phyloP scores from a whole-genome alignment of 1,139 yeast species.

The Geotrichum reessii region DNA sequence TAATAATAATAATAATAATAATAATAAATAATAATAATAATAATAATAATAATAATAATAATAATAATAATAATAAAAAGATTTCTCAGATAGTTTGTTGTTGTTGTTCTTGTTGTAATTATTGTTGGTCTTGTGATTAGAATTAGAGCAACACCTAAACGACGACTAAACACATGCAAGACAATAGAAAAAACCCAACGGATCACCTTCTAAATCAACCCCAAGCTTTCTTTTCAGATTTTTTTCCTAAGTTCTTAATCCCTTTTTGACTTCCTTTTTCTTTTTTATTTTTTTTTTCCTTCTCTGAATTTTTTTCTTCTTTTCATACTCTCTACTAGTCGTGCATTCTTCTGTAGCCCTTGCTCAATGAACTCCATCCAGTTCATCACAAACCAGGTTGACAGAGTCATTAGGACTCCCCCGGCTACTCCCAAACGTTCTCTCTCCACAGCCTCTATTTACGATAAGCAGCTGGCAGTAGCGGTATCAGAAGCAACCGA shows the following conservation, averaged over 20 bases:
- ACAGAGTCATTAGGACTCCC: constrained; percentile 29
- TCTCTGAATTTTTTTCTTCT: neutral
- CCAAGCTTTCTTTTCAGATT: neutral
- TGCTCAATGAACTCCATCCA: constrained; percentile 31
- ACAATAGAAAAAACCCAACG: neutral
- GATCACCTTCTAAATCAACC: neutral
- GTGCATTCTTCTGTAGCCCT: neutral
- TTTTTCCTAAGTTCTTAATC: neutral
- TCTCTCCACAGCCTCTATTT: constrained; percentile 9
- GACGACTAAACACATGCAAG: neutral
- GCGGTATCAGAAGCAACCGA: neutral
- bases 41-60: no score
- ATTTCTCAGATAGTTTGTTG: no score
- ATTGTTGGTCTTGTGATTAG: neutral
- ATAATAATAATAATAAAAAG: no score
- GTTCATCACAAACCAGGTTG: constrained; percentile 32
- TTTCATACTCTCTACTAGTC: neutral
- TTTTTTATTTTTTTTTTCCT: neutral
- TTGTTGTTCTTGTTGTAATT: neutral
- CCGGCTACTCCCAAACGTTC: constrained; percentile 17
- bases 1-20: no score
- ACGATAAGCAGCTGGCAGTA: neutral
- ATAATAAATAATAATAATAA: no score
- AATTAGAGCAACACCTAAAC: neutral
- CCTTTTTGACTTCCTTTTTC: neutral